Evolutionary conservation across 345 rosid species (phyloP).

Genomic region (Schrenkiella parvula): DNA sequence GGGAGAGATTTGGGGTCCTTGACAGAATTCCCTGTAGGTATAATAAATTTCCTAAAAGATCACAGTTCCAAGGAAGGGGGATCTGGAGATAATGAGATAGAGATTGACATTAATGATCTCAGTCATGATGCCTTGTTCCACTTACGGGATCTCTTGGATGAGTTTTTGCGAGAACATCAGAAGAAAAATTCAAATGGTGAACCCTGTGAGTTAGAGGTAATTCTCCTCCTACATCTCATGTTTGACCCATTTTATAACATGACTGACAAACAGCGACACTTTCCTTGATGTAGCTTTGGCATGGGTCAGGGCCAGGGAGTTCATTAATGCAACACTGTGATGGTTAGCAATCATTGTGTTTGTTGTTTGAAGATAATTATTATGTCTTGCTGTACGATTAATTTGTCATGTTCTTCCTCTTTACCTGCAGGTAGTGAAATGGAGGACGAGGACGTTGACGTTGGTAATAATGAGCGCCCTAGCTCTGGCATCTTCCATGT

Average conservation of each 20-base stretch:
- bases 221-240: slow-evolving; percentile 3
- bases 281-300: slow-evolving; percentile 46
- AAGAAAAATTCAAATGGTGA: slow-evolving; percentile 39
- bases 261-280: background rate
- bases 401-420: background rate
- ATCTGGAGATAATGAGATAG: slow-evolving; percentile 80
- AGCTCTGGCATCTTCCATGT: slow-evolving; percentile 40
- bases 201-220: slow-evolving; percentile 78
- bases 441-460: slow-evolving; percentile 61
- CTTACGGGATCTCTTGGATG: slow-evolving; percentile 66
- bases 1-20: slow-evolving; percentile 73
- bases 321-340: slow-evolving; percentile 53
- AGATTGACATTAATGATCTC: slow-evolving; percentile 85
- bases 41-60: slow-evolving; percentile 64
- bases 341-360: slow-evolving; percentile 40
- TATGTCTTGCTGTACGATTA: background rate
- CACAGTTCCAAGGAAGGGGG: slow-evolving; percentile 74
- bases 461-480: slow-evolving; percentile 58
- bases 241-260: background rate
- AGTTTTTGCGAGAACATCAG: slow-evolving; percentile 47
- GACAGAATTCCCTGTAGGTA: slow-evolving; percentile 50
- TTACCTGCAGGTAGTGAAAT: slow-evolving; percentile 50
- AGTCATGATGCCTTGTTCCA: slow-evolving; percentile 60
- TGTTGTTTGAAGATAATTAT: background rate
- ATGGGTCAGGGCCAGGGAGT: slow-evolving; percentile 62